Evolutionary conservation across 148 eudicot genomes (phyloP), one percentile per base, ranked within the genome.

Genomic region (Vaccinium corymbosum): DNA sequence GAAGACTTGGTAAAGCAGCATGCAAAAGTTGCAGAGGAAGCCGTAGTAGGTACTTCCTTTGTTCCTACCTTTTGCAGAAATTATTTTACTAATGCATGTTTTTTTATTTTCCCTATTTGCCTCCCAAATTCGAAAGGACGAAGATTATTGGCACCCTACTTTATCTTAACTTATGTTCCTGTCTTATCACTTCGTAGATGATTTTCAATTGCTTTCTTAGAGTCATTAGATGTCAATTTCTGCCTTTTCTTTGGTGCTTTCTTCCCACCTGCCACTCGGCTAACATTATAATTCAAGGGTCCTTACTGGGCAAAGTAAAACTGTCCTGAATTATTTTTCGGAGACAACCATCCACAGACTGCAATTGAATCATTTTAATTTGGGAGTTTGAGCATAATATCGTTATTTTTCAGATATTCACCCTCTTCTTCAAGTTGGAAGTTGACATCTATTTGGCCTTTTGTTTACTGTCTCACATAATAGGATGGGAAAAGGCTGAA

Each of bases 401-500:
- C 29, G 3, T 0, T 64, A 9, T 9, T 64, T 64, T 10, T 50
- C 71, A 64, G 29, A 64, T 64, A 64, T 22, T 25, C 71, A 22
- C 29, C 71, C 71, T 64, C 71, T 22, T 64, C 29, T 22, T 22
- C 71, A 64, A 64, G 13, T 32, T 27, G 35, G 7, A 68, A 68
- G 35, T 61, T 64, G 29, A 68, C 17, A 29, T 27, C 73, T 29
- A 12, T 68, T 29, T 29, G 73, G 17, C 12, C 42, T 25, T 68
- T 5, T 29, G 73, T 27, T 68, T 27, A 1, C 72, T 68, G 25
- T 42, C 68, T 38, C 25, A 57, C 35, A 25, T 46, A 48, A 70
- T 35, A 95, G 98, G 98, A 27, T 95, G 98, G 98, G 98, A 95
- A 87, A 92, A 90, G 89, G 98, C 98, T 46, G 98, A 95, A 83